Percentiles rank a stretch among this genome's conserved stretches.
Conservation (phyloP, 768 basidiomycete genomes). For the Termitomyces sp. region DNA sequence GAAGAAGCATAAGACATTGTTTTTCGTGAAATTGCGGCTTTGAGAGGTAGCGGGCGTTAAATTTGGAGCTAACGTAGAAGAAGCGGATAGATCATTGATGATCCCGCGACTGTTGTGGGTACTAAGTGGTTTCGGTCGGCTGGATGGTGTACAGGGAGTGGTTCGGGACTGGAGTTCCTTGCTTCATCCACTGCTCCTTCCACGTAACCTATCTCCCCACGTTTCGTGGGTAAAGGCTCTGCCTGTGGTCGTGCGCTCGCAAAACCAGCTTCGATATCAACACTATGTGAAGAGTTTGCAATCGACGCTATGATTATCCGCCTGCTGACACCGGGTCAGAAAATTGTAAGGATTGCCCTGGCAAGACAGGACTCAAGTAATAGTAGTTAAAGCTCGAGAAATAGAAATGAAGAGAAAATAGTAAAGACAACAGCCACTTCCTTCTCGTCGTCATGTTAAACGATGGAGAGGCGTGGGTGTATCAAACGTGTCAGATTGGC, state of each 20-base stretch:
- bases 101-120: conserved; percentile 5
- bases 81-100: conserved; percentile 12
- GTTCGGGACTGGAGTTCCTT: conserved; percentile 15
- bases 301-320: conserved; percentile 23
- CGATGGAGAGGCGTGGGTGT: conserved; percentile 12
- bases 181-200: conserved; percentile 29
- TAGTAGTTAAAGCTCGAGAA: conserved; percentile 1
- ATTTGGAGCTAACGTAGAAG: conserved; percentile 11
- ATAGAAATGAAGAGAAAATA: conserved; percentile 9
- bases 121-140: conserved; percentile 31
- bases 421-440: conserved; percentile 3
- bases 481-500: neutral
- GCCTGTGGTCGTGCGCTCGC: conserved; percentile 41
- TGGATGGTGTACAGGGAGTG: conserved; percentile 41
- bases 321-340: conserved; percentile 15
- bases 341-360: conserved; percentile 30
- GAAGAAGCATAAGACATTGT: conserved; percentile 31
- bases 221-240: conserved; percentile 56
- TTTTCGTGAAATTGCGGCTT: conserved; percentile 21
- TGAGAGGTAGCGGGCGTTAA: conserved; percentile 12
- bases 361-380: conserved; percentile 23
- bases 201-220: conserved; percentile 60
- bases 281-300: conserved; percentile 13
- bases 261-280: conserved; percentile 7
- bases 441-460: conserved; percentile 12